Base-by-base conservation (phyloP, 2,329 filamentous ascomycete genomes). In the Emydomyces testavorans region DNA sequence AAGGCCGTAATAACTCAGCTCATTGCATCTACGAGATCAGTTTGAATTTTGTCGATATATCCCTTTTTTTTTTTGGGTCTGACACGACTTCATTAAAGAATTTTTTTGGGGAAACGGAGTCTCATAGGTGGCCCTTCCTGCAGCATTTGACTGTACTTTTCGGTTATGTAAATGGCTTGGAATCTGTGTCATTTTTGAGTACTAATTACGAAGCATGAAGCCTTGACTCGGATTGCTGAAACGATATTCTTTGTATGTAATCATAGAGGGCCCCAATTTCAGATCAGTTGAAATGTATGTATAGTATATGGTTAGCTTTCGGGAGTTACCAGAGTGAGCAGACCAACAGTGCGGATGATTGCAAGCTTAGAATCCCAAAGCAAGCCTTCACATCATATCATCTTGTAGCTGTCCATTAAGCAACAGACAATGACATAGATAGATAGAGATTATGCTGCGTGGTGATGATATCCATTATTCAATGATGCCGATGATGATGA, bases 171-270 rank as follows among this genome's bases (percentile, higher is more conserved):
- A 37, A 21, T 13, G 15, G n/a, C 26, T 26, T 8, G 24, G 21
- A 16, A 40, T 40, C 36, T 39, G 20, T 26, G 3, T 28, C 3
- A 15, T 26, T 39, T 29, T 29, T 28, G 38, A 29, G 8, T 24
- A 40, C n/a, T n/a, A n/a, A n/a, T 40, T 40, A 40, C 28, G 38
- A 40, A 28, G 38, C 38, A 40, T 29, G 38, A 40, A 23, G 38
- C 38, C 38, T 40, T 28, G 21, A 11, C 13, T 39, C 6, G 24
- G n/a, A 29, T 29, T 29, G 38, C 15, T 11, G 21, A 39, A 24
- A 36, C 34, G n/a, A n/a, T 36, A 36, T 15, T 6, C 18, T 6
- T 1, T 38, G 21, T 40, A 29, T 29, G 38, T 20, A 39, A 24
- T 26, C 11, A 28, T 29, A 40, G 5, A 8, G 36, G 20, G 15